Evolutionary conservation across 2,329 filamentous ascomycete species (phyloP), one percentile per base, ranked within the genome.

Genomic region (Sordariomycetes sp.): DNA sequence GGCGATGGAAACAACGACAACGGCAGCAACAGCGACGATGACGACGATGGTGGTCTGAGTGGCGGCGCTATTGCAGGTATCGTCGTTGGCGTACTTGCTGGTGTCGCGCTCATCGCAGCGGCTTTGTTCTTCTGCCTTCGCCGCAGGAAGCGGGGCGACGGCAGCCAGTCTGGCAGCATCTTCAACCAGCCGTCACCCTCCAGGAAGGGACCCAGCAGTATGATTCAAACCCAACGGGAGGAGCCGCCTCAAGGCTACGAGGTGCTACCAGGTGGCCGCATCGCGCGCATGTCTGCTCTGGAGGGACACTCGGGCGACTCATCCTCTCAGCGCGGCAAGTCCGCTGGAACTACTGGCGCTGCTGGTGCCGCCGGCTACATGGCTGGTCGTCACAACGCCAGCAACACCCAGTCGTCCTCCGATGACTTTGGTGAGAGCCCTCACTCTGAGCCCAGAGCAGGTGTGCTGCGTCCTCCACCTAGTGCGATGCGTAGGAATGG

Each of bases 271-370:
- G 88, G 87, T 28, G 87, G 86, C 20, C 81, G 92, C 41, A 92
- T 98, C 39, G 86, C 92, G 25, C 80, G 92, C 36, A 96, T 98
- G 92, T 88, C 90, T 25, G 92, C 92, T 21, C 61, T 98, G 34
- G 90, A 95, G 59, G 81, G 79, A 5, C 75, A 81, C 35, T 75
- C 77, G 1, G 75, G 70, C 38, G 72, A 77, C 16, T 75, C 76
- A 4, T 69, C 76, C 2, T 68, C 67, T 3, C 69, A 58, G 29
- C 62, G 60, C 11, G 51, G 55, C 15, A 51, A 48, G 17, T 53
- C 52, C 18, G 53, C 56, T 9, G 63, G 58, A 7, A 66, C 66
- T 8, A 63, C 59, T 17, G 63, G 65, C 10, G 63, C 64, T 24
- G 27, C 33, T 18, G 36, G 32, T 61, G 61, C 60, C 27, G 72